Base-by-base conservation (phyloP, 1,284 basidiomycete species). In the Ustilago shanxiensis region DNA sequence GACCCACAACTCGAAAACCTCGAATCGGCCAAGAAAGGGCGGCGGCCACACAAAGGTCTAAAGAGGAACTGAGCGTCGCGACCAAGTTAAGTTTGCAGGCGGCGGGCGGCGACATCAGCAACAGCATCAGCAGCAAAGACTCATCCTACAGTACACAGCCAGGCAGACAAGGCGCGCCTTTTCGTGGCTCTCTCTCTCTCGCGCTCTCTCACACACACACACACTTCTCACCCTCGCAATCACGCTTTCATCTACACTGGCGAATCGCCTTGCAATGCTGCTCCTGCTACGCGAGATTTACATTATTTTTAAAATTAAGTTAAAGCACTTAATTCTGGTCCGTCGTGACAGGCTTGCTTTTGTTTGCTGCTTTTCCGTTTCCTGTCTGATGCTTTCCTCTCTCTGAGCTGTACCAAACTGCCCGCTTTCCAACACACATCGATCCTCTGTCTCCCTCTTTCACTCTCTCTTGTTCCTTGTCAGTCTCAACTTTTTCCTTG, bases 41-140 rank as follows among this genome's bases (percentile, higher is more conserved):
- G n/a, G 24, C 24, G 18, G 37, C 13, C 14, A 41, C n/a, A 20
- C 22, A 52, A 29, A 50, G 24, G 45, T 41, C 39, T 16, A 41
- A 47, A 24, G 44, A 20, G 11, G 44, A 47, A 47, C 22, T 47
- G 44, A 20, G 44, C 39, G 13, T 41, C n/a, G 13, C 39, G 18
- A 37, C 20, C 51, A 53, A n/a, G n/a, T n/a, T n/a, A n/a, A n/a
- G n/a, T n/a, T n/a, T n/a, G 31, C 51, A 53, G 29, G 33, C 51
- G 37, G 51, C 16, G 37, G 39, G 5, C n/a, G 22, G n/a, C 10
- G 24, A 47, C 22, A 20, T 20, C 20, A 20, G 24, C 20, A 47
- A 20, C 44, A 47, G 44, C 22, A n/a, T n/a, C n/a, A n/a, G n/a
- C n/a, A n/a, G n/a, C n/a, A n/a, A n/a, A n/a, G n/a, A n/a, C n/a